Evolutionary conservation across 2,329 filamentous ascomycete genomes (phyloP), one percentile per base, ranked within the genome.

Genomic region (Ceratocystis huliohia): DNA sequence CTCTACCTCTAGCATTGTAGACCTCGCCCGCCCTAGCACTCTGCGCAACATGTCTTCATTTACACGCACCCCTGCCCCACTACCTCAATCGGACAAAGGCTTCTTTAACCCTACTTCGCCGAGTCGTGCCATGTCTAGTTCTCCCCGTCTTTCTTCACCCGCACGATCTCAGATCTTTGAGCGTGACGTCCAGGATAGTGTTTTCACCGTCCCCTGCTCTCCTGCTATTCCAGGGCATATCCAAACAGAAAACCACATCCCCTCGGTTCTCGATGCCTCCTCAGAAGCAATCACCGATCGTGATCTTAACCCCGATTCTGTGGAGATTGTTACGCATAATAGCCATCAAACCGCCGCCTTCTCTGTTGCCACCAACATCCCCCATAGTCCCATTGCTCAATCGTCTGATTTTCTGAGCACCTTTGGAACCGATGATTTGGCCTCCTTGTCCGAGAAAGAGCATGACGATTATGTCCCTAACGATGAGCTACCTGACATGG

Each of bases 181-280:
- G 78, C 88, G 93, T 72, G 90, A 92, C 74, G 93, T 97, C 28
- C 93, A 96, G 75, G 92, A 96, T 72, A 84, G 84, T 72, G 79
- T 83, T 37, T 72, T 82, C 2, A 76, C 84, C n/a, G 78, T 82
- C 50, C 88, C 91, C 68, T 85, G 82, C 69, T 93, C 89, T 2
- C 87, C 89, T 0, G 89, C 90, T n/a, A 94, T 96, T 69, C 93
- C 93, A 2, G 86, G 89, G 6, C 93, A 97, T 73, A 96, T 97
- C 72, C 86, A 92, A 71, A 96, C 91, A 6, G 93, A 97, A 75
- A 92, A 97, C 77, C 84, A 92, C 74, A 96, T 97, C 70, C 93
- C 93, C 6, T 84, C 93, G 0, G 92, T 95, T 13, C 81, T 97
- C 61, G 91, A 96, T 74, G 93, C 93, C 64, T 93, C 91, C 1